These are phyloP conservation scores for Toxicodendron radicans DNA, from an alignment of 345 rosid genomes.

Conservation along the genomic window DNA sequence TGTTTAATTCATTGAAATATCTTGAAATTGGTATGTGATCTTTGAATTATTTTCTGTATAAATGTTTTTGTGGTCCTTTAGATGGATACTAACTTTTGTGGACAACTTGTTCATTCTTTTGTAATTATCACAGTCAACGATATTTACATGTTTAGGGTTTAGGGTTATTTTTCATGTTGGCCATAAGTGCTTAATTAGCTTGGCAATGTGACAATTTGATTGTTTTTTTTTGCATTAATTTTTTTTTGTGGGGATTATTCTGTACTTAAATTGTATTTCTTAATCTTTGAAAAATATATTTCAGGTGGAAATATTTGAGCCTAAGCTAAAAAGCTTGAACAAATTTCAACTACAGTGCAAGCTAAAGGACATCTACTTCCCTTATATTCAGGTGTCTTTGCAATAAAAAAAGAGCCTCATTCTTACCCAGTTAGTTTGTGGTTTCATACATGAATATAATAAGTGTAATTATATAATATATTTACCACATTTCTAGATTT, in stretches of 20 bases:
- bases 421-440: background rate
- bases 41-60: too few species aligned
- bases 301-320: slow-evolving; percentile 44
- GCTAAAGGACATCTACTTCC: slow-evolving; percentile 84
- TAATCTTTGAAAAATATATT: slow-evolving; percentile 6
- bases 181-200: background rate
- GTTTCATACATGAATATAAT: background rate
- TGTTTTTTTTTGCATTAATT: background rate
- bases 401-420: background rate
- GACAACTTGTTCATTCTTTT: too few species aligned
- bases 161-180: background rate
- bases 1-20: too few species aligned
- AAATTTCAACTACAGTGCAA: slow-evolving; percentile 53
- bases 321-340: slow-evolving; percentile 10
- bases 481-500: background rate
- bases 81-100: too few species aligned
- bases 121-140: too few species aligned
- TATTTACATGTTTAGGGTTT: too few species aligned
- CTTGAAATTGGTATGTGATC: too few species aligned
- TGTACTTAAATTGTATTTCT: too few species aligned
- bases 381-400: slow-evolving; percentile 67
- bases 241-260: too few species aligned
- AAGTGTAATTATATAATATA: background rate
- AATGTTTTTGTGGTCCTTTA: too few species aligned
- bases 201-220: background rate